Conservation (phyloP, 305 asterid species). For the Striga hermonthica region DNA sequence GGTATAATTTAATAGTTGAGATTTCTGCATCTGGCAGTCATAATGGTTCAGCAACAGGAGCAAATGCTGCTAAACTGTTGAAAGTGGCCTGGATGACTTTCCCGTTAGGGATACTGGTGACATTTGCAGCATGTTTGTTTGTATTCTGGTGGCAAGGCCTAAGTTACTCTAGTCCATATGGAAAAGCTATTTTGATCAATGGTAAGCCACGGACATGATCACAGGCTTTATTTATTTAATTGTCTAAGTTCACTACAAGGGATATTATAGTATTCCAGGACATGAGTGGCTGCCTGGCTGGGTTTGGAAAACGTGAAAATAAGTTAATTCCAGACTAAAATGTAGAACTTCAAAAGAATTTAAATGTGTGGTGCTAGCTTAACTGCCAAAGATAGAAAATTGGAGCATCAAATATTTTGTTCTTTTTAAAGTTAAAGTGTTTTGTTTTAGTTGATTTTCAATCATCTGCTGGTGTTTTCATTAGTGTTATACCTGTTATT, state of each 20-base stretch:
- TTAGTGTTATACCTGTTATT: background rate
- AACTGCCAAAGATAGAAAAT: background rate
- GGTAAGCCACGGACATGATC: constrained; percentile 43
- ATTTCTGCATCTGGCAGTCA: constrained; percentile 47
- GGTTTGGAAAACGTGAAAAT: constrained; percentile 3
- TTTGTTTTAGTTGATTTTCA: background rate
- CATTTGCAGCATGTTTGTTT: constrained; percentile 54
- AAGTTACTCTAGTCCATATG: constrained; percentile 68
- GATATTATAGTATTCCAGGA: background rate
- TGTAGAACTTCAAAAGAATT: no score
- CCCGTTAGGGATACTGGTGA: constrained; percentile 68
- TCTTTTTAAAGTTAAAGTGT: background rate
- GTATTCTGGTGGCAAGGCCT: constrained; percentile 89
- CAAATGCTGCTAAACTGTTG: constrained; percentile 65
- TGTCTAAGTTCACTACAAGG: background rate
- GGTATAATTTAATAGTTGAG: constrained; percentile 29
- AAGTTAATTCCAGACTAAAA: constrained; percentile 10
- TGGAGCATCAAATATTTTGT: constrained; percentile 7
- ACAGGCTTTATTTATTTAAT: constrained; percentile 6
- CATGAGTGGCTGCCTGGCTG: constrained; percentile 17
- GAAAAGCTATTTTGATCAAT: constrained; percentile 75
- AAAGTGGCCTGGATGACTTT: constrained; percentile 86
- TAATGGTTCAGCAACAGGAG: constrained; percentile 49
- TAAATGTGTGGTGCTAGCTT: background rate
- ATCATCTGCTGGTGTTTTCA: constrained; percentile 2